Percentiles rank a stretch among this genome's conserved stretches.
These are phyloP conservation scores for Capronia epimyces DNA, from an alignment of 2,329 filamentous ascomycete species.

Conservation along the genomic window DNA sequence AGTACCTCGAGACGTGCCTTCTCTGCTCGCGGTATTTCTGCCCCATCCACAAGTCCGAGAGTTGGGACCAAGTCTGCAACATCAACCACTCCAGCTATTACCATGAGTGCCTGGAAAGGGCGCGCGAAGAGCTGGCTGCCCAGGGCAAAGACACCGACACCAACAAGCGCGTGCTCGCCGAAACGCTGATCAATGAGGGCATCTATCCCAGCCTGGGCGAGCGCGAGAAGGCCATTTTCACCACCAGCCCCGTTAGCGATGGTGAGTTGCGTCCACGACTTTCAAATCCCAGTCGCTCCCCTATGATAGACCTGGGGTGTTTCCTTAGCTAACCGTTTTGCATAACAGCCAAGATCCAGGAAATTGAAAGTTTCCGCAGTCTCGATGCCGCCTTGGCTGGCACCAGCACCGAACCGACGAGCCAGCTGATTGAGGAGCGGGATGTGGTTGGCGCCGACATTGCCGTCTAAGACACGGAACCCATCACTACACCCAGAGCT, in stretches of 20 bases:
- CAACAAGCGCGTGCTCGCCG: constrained; percentile 20
- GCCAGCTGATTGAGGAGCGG: constrained; percentile 25
- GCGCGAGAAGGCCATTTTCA: constrained; percentile 30
- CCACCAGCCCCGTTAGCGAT: constrained; percentile 26
- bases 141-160: constrained; percentile 17
- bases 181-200: constrained; percentile 25
- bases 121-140: constrained; percentile 18
- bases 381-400: constrained; percentile 27
- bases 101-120: constrained; percentile 23
- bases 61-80: constrained; percentile 26
- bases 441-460: constrained; percentile 27
- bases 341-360: constrained; percentile 25
- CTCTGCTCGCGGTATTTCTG: constrained; percentile 28
- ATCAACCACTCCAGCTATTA: constrained; percentile 29
- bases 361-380: constrained; percentile 26
- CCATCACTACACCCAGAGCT: no score
- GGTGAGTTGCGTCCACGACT: constrained; percentile 12
- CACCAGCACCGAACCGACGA: constrained; percentile 15
- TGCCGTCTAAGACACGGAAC: constrained; percentile 18
- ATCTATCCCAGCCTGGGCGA: constrained; percentile 28
- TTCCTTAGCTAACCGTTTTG: neutral
- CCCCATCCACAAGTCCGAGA: constrained; percentile 27
- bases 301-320: no score
- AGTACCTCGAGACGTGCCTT: constrained; percentile 28
- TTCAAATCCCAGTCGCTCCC: neutral